Base-by-base conservation (phyloP, 1,139 yeast species). In the Candida neerlandica region DNA sequence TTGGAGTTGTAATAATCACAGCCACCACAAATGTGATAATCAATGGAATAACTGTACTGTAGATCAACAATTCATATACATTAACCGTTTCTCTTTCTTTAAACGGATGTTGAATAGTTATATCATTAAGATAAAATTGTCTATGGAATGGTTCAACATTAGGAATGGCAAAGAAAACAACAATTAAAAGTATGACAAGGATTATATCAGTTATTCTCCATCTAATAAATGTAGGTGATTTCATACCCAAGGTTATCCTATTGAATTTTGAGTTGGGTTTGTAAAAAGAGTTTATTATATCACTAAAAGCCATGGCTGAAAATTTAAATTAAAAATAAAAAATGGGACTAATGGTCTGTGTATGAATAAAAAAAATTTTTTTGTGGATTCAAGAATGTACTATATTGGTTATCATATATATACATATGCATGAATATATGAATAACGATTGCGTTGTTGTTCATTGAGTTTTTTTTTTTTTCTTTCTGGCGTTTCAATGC, bases 101-200 rank as follows among this genome's bases (percentile, higher is more conserved):
- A 62, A 80, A 86, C 0, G 96, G 95, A 63, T 89, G 94, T 44
- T 85, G 81, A 37, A 89, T 77, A 11, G 75, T 64, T 49, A 67
- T 53, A 56, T 77, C 78, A 53, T 65, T 62, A 30, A 73, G 52
- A 50, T 55, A 77, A 60, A 89, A 89, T 58, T 86, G 92, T 60
- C 94, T 73, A 64, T 86, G 81, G 61, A 85, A 87, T 2, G 94
- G 95, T 48, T 75, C 67, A 39, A 82, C 69, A 49, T 64, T 57
- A 54, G 75, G 75, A 14, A 78, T 71, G n/a, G 81, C 59, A 45
- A 70, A 64, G 59, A 79, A 84, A 4, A 77, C 48, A 1, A 77
- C 55, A 44, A 73, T 62, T 12, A 85, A 66, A 0, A 77, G 48
- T 0, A 70, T 69, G 5, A 82, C 58, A 7, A 80, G 67, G 0